phyloP scores from a whole-genome alignment of 371 early-diverging fungal species.

The Mucor sp. region DNA sequence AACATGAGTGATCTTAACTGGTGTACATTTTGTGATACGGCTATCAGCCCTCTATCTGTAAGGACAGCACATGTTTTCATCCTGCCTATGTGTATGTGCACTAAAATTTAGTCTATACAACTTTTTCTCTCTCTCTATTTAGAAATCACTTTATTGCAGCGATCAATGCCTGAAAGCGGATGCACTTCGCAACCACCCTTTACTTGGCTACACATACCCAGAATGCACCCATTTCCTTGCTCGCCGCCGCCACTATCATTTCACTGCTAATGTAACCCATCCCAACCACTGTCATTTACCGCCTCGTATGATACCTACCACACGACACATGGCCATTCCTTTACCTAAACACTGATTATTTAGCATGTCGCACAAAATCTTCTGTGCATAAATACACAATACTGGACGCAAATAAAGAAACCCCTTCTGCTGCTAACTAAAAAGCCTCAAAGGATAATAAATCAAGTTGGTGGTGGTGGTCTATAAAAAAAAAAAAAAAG shows the following conservation, averaged over 20 bases:
- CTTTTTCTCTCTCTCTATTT: neutral
- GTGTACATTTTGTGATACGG: constrained; percentile 47
- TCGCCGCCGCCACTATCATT: neutral
- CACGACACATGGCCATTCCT: neutral
- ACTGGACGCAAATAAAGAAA: neutral
- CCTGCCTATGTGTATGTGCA: neutral
- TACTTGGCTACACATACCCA: constrained; percentile 36
- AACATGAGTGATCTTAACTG: constrained; percentile 38
- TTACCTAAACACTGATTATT: neutral
- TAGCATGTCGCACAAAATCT: neutral
- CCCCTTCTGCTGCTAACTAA: neutral
- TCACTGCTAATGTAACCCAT: neutral
- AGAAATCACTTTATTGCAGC: constrained; percentile 46
- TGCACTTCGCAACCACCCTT: constrained; percentile 38
- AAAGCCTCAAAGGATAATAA: neutral
- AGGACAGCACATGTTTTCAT: constrained; percentile 1
- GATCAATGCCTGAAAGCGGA: constrained; percentile 37
- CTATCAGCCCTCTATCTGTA: constrained; percentile 42
- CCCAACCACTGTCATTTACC: neutral
- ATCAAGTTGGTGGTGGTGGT: neutral
- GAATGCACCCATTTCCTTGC: constrained; percentile 37
- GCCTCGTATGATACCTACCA: neutral
- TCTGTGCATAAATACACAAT: neutral
- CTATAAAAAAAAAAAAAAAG: neutral
- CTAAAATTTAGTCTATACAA: neutral